phyloP scores from a whole-genome alignment of 805 yeast genomes.

The Ogataea paradorogensis region DNA sequence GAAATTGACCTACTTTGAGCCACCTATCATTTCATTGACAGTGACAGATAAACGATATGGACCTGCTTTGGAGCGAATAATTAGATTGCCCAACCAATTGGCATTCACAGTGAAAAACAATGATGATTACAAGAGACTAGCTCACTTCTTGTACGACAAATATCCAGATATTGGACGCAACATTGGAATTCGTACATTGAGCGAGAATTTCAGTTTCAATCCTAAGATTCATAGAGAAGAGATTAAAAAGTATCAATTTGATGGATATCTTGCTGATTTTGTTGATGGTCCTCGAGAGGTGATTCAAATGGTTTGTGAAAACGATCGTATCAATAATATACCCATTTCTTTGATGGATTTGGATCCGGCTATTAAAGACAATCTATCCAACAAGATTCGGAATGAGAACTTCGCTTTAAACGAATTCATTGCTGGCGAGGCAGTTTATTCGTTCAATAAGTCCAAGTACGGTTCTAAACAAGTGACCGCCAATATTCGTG shows the following conservation, averaged over 20 bases:
- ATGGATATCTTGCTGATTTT: slow-evolving; percentile 72
- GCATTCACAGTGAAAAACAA: slow-evolving; percentile 62
- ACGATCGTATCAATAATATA: slow-evolving; percentile 46
- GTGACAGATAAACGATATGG: slow-evolving; percentile 50
- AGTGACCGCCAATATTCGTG: slow-evolving; percentile 41
- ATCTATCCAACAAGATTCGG: slow-evolving; percentile 32
- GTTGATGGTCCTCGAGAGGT: slow-evolving; percentile 72
- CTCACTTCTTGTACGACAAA: slow-evolving; percentile 41
- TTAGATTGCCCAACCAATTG: slow-evolving; percentile 50
- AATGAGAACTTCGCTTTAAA: slow-evolving; percentile 46
- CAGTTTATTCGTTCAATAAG: slow-evolving; percentile 45
- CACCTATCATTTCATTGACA: slow-evolving; percentile 66
- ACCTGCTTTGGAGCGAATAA: slow-evolving; percentile 53
- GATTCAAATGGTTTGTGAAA: slow-evolving; percentile 64
- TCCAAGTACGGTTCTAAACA: slow-evolving; percentile 68
- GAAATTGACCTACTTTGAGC: slow-evolving; percentile 54
- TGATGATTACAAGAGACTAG: slow-evolving; percentile 45
- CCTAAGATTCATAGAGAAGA: slow-evolving; percentile 13
- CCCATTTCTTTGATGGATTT: slow-evolving; percentile 61
- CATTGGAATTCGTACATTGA: slow-evolving; percentile 55
- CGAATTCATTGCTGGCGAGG: slow-evolving; percentile 60
- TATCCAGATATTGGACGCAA: slow-evolving; percentile 30
- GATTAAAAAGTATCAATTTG: slow-evolving; percentile 61
- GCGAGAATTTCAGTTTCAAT: slow-evolving; percentile 9
- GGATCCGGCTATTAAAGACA: slow-evolving; percentile 36